Conservation (phyloP, 306 rosid species). For the Pueraria montana region DNA sequence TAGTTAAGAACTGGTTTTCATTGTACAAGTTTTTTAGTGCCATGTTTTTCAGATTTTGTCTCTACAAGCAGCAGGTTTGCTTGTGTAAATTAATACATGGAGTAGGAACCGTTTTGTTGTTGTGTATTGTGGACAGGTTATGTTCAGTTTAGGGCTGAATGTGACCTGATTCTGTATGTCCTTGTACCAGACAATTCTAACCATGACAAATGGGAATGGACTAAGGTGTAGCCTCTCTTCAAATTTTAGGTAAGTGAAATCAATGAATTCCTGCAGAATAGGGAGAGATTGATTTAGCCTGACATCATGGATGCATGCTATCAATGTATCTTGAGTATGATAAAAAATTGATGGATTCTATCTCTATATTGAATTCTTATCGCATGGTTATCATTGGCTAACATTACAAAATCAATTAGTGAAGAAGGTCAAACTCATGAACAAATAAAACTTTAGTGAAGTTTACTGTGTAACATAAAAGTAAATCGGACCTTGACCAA, state of each 20-base stretch:
- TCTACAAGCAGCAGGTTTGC: conserved; percentile 56
- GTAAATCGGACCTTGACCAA: too few species aligned
- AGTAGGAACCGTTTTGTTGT: conserved; percentile 59
- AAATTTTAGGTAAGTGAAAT: conserved; percentile 42
- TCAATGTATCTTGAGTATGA: conserved; percentile 41
- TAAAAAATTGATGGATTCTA: conserved; percentile 44
- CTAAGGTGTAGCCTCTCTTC: conserved; percentile 26
- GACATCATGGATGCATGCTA: conserved; percentile 18
- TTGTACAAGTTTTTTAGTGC: conserved; percentile 24
- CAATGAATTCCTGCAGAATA: neutral
- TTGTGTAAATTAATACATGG: conserved; percentile 61
- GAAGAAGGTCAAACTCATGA: too few species aligned
- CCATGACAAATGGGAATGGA: conserved; percentile 53
- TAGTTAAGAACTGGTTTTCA: conserved; percentile 46
- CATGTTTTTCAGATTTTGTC: conserved; percentile 55
- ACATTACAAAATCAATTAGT: too few species aligned
- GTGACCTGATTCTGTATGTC: conserved; percentile 48
- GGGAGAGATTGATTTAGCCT: too few species aligned
- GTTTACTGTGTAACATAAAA: too few species aligned
- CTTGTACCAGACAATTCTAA: conserved; percentile 45
- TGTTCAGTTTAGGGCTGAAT: conserved; percentile 89
- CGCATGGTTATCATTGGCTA: neutral
- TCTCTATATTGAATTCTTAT: neutral
- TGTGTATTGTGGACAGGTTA: conserved; percentile 51
- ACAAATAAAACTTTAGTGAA: too few species aligned